Conservation (phyloP, 306 rosid genomes). For the Astragalus membranaceus region DNA sequence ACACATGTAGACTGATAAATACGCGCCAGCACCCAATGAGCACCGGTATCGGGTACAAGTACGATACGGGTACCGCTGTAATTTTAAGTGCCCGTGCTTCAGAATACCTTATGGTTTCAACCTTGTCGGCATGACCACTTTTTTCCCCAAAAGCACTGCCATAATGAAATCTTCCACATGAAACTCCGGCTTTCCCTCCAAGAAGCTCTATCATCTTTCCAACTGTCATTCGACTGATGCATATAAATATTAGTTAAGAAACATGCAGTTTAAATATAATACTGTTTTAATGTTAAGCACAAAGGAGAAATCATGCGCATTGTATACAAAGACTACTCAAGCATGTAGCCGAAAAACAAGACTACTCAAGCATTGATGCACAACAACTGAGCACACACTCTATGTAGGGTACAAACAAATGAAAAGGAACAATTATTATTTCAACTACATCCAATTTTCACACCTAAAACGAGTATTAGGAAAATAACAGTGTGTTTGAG, state of each 20-base stretch:
- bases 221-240: conserved; percentile 91
- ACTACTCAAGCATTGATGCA: background rate
- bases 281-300: background rate
- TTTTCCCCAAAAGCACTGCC: conserved; percentile 98
- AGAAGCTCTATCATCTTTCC: conserved; percentile 99
- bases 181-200: conserved; percentile 96
- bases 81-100: too few relatives aligned
- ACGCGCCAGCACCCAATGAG: too few relatives aligned
- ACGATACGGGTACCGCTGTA: too few relatives aligned
- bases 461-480: background rate
- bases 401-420: background rate
- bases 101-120: conserved; percentile 75
- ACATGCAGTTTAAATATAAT: background rate
- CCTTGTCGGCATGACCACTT: conserved; percentile 99
- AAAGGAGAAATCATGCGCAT: background rate
- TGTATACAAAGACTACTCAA: too few relatives aligned
- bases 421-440: background rate
- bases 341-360: too few relatives aligned
- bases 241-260: conserved; percentile 1
- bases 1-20: too few relatives aligned
- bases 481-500: background rate
- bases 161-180: conserved; percentile 90
- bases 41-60: too few relatives aligned
- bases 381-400: background rate
- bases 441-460: background rate